Conservation (phyloP, 1,139 yeast species). For the Debaryomyces sp. region DNA sequence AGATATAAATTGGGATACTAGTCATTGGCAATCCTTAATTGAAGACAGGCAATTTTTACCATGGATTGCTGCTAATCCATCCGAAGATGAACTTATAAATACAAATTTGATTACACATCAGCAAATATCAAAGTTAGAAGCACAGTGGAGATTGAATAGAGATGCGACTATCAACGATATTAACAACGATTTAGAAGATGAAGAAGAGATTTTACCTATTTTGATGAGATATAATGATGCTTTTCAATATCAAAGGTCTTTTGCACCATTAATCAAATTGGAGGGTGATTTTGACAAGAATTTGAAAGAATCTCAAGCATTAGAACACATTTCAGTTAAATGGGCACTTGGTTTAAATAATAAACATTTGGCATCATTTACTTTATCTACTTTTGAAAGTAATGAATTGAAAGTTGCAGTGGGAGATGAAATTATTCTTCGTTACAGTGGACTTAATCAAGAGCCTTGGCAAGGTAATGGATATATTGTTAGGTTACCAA, state of each 20-base stretch:
- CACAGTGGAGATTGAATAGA: constrained; percentile 76
- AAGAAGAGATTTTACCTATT: constrained; percentile 68
- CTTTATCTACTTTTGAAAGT: constrained; percentile 66
- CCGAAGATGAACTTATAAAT: constrained; percentile 61
- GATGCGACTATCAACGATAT: constrained; percentile 67
- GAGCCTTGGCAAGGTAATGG: constrained; percentile 74
- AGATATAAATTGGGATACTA: constrained; percentile 82
- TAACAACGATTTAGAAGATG: constrained; percentile 48
- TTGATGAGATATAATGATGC: constrained; percentile 81
- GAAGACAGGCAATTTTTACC: constrained; percentile 76
- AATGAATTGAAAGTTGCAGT: constrained; percentile 74
- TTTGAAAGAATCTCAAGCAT: constrained; percentile 76
- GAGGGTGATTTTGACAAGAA: constrained; percentile 82
- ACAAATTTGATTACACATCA: constrained; percentile 60
- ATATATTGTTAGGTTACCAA: constrained; percentile 71
- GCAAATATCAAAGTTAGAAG: constrained; percentile 75
- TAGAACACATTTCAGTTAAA: constrained; percentile 69
- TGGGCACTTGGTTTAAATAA: constrained; percentile 77
- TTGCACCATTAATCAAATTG: constrained; percentile 78
- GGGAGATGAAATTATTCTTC: constrained; percentile 78
- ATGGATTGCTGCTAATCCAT: constrained; percentile 77
- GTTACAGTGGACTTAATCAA: constrained; percentile 55
- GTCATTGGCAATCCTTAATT: constrained; percentile 85
- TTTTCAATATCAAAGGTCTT: constrained; percentile 81
- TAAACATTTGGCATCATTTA: constrained; percentile 69